Percentiles rank a stretch among this genome's conserved stretches.
Conservation (phyloP, 208 protist species). For the Trichomonas vaginalis region DNA sequence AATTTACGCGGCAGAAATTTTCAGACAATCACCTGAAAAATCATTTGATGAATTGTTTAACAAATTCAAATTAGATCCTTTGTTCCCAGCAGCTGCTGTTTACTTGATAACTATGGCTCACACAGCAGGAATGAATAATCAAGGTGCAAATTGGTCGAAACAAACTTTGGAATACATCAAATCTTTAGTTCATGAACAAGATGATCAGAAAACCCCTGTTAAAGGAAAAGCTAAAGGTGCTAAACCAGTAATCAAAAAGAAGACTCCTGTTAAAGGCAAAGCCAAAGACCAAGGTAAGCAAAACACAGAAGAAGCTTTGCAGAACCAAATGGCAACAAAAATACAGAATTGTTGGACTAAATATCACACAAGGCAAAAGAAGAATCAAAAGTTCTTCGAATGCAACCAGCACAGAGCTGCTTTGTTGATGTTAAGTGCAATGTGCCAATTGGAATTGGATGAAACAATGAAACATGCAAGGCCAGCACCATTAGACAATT, state of each 20-base stretch:
- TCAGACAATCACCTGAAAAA: neutral
- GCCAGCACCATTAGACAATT: neutral
- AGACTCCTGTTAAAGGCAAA: neutral
- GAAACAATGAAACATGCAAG: neutral
- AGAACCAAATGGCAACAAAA: neutral
- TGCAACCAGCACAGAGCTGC: neutral
- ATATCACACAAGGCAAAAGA: neutral
- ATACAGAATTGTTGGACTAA: neutral
- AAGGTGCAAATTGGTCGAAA: neutral
- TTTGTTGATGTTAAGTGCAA: neutral
- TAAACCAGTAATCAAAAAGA: neutral
- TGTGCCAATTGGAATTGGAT: neutral
- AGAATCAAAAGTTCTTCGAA: neutral
- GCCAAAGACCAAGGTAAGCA: neutral
- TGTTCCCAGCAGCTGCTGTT: neutral
- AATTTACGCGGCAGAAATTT: neutral
- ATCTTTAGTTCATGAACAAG: neutral
- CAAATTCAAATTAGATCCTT: neutral
- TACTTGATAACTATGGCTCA: neutral
- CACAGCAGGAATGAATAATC: neutral
- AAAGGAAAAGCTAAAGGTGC: neutral
- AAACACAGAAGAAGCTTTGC: neutral
- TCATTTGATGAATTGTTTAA: neutral
- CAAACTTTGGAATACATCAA: neutral
- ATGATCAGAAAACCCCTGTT: neutral